phyloP scores from a whole-genome alignment of 495 filamentous ascomycete species.

The Glutinoglossum americanum region DNA sequence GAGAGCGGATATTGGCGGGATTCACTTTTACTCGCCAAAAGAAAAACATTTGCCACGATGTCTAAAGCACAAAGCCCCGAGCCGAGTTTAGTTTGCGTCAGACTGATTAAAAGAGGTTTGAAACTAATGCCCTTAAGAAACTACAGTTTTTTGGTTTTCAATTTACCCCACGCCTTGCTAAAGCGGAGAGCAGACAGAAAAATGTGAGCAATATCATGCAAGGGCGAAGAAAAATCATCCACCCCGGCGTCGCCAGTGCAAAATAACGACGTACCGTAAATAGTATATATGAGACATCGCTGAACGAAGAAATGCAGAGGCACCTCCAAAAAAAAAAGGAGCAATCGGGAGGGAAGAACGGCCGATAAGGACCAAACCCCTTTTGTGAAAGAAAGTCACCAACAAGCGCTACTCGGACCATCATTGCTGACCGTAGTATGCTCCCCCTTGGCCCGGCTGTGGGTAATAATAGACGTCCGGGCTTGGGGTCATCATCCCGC shows the following conservation, averaged over 20 bases:
- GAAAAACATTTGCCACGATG: background rate
- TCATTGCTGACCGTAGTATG: constrained; percentile 34
- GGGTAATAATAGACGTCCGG: constrained; percentile 55
- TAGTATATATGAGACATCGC: background rate
- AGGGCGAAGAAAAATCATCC: background rate
- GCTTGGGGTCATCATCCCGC: constrained; percentile 59
- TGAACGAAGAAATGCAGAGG: background rate
- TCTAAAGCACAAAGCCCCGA: background rate
- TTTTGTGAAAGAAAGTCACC: background rate
- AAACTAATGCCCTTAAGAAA: constrained; percentile 1
- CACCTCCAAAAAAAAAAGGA: background rate
- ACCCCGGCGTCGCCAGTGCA: background rate
- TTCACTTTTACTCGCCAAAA: background rate
- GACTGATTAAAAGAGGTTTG: background rate
- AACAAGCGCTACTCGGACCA: background rate
- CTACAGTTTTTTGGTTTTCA: constrained; percentile 1
- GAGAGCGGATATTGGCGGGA: background rate
- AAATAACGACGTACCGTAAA: background rate
- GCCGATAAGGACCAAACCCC: background rate
- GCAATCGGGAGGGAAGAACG: background rate
- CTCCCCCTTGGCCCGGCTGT: constrained; percentile 27
- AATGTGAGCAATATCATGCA: background rate
- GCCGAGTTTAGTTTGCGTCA: background rate
- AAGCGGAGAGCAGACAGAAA: background rate
- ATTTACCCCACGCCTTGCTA: background rate